These are phyloP conservation scores for Dryas integrifolia DNA, from an alignment of 331 rosid genomes.

Conservation along the genomic window DNA sequence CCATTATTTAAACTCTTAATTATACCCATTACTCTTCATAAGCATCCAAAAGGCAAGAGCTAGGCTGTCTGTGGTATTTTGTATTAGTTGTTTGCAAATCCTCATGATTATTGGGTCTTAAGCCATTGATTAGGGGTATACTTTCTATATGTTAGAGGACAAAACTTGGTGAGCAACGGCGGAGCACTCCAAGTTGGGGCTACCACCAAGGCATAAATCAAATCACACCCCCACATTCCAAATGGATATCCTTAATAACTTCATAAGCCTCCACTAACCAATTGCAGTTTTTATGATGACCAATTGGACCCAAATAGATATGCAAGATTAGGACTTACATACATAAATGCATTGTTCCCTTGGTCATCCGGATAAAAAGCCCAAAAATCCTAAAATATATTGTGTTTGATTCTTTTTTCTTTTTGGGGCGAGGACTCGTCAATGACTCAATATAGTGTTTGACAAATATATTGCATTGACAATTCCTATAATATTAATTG, in stretches of 20 bases:
- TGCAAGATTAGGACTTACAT: conserved; percentile 3
- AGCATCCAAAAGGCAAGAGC: conserved; percentile 18
- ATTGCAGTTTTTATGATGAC: conserved; percentile 31
- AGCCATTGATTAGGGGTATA: conserved; percentile 31
- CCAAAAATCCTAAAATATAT: too few species aligned
- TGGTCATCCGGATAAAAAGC: neutral
- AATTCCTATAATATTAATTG: neutral
- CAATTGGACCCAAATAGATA: conserved; percentile 28
- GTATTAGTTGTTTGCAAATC: conserved; percentile 19
- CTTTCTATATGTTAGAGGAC: conserved; percentile 20
- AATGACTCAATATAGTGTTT: too few species aligned
- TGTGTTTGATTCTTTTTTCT: neutral
- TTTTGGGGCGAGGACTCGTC: too few species aligned
- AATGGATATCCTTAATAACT: conserved; percentile 32
- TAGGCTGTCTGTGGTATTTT: conserved; percentile 25
- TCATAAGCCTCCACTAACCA: conserved; percentile 47
- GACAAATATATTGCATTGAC: too few species aligned
- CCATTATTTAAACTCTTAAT: conserved; percentile 2
- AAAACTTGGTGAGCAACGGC: conserved; percentile 53
- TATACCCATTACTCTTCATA: neutral
- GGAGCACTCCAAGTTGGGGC: conserved; percentile 47
- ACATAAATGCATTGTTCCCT: neutral
- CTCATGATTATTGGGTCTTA: conserved; percentile 41
- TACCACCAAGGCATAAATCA: conserved; percentile 21
- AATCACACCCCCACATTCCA: conserved; percentile 24